Evolutionary conservation across 169 alveolate genomes (phyloP), one percentile per base, ranked within the genome.

Genomic region (Cryptosporidium ryanae): DNA sequence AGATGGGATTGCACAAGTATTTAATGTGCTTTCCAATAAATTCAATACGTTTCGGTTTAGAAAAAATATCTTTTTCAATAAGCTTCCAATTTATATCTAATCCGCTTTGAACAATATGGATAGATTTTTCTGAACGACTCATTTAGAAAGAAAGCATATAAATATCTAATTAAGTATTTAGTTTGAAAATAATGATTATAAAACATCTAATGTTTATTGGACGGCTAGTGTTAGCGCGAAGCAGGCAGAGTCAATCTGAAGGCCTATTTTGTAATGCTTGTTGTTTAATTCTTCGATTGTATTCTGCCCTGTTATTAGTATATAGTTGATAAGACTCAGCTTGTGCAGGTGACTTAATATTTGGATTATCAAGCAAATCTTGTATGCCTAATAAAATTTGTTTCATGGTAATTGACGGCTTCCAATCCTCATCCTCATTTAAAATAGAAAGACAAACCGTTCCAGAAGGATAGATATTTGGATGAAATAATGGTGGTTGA

Each of bases 341-440:
- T 82, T 94, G 98, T 2, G 99, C 99, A 12, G 99, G 99, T 8
- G 98, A 96, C 23, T 95, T 92, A 1, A 98, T 97, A 66, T 98
- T 98, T 4, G 99, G 99, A 91, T 97, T 96, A 84, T 96, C 99
- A 59, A 98, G 92, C 43, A 98, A 94, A 66, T 98, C 99, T 96
- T 97, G 98, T n/a, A 98, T 97, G 27, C 99, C 99, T 29, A 97
- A 92, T 18, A 98, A 94, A 70, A 98, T 96, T 90, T 98, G 97
- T 61, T 97, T 97, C 82, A 98, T 95, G 13, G 99, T 98, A 82
- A 98, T 97, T 17, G 99, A 97, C n/a, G 99, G 99, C 91, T 96
- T 97, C 99, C 99, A 98, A 82, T 98, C 99, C 95, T 98, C 99
- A 91, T 98, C 99, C 92, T 98, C 99, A 90, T 97, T 98, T n/a